These are phyloP conservation scores for Cercospora berteroae DNA, from an alignment of 2,329 filamentous ascomycete genomes.

Conservation along the genomic window DNA sequence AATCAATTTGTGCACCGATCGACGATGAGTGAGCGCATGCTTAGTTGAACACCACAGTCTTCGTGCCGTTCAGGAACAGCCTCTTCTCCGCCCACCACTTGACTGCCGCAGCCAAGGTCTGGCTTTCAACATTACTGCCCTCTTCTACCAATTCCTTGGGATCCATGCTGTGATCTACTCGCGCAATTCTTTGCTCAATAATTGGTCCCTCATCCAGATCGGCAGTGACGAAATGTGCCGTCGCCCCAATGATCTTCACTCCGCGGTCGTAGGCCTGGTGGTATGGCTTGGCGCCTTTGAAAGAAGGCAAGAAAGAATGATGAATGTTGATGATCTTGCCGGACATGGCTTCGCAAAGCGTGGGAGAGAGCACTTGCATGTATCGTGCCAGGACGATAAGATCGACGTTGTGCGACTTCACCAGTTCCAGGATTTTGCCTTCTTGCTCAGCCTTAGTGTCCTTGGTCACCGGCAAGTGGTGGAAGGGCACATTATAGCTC, in stretches of 20 bases:
- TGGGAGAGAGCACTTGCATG: conserved; percentile 81
- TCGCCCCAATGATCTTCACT: conserved; percentile 85
- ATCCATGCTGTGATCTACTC: conserved; percentile 74
- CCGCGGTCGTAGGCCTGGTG: conserved; percentile 83
- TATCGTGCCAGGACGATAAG: conserved; percentile 79
- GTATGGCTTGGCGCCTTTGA: conserved; percentile 87
- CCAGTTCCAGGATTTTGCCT: conserved; percentile 66
- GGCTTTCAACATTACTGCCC: conserved; percentile 80
- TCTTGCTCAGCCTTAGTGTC: conserved; percentile 78
- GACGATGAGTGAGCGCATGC: not conserved
- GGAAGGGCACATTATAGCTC: conserved; percentile 74
- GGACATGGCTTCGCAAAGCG: conserved; percentile 73
- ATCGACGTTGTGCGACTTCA: conserved; percentile 67
- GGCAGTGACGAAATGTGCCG: conserved; percentile 81
- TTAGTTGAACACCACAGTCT: conserved; percentile 73
- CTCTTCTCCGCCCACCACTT: conserved; percentile 79
- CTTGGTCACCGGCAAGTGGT: conserved; percentile 74
- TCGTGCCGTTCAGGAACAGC: conserved; percentile 73
- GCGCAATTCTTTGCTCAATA: conserved; percentile 77
- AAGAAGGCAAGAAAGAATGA: conserved; percentile 79
- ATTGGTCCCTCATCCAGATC: conserved; percentile 85
- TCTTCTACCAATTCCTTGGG: conserved; percentile 75
- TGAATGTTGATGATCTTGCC: conserved; percentile 91
- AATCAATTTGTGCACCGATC: not conserved
- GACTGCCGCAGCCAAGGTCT: conserved; percentile 75